Evolutionary conservation across 805 yeast genomes (phyloP).

Genomic region (Wickerhamiella dianesei): DNA sequence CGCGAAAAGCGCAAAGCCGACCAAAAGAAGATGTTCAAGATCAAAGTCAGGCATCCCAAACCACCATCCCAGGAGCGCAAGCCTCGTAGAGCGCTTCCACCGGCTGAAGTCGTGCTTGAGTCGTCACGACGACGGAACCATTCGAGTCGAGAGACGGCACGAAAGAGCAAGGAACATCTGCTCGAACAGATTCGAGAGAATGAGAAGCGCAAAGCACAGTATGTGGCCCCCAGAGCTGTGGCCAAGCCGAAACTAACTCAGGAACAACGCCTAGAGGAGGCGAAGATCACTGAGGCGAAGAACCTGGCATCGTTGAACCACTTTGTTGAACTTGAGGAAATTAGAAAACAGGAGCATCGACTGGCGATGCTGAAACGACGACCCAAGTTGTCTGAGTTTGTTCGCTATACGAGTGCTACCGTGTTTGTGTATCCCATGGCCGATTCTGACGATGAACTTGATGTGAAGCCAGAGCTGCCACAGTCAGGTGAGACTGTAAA

Average conservation of each 20-base stretch:
- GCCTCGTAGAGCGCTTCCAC: slow-evolving; percentile 7
- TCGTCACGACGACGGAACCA: slow-evolving; percentile 40
- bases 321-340: slow-evolving; percentile 74
- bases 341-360: slow-evolving; percentile 63
- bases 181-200: slow-evolving; percentile 56
- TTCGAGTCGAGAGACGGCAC: slow-evolving; percentile 65
- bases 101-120: slow-evolving; percentile 29
- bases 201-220: slow-evolving; percentile 40
- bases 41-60: slow-evolving; percentile 26
- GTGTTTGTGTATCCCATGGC: slow-evolving; percentile 3
- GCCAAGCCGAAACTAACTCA: slow-evolving; percentile 37
- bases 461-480: too few species aligned
- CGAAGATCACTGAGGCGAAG: slow-evolving; percentile 68
- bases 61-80: slow-evolving; percentile 6
- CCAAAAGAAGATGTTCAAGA: slow-evolving; percentile 22
- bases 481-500: too few species aligned
- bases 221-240: slow-evolving; percentile 25
- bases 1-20: slow-evolving; percentile 22
- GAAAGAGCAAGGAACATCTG: slow-evolving; percentile 63
- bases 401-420: slow-evolving; percentile 29
- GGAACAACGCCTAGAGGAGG: slow-evolving; percentile 65
- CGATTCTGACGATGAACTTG: slow-evolving; percentile 1
- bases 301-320: slow-evolving; percentile 60
- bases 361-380: slow-evolving; percentile 57
- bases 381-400: slow-evolving; percentile 42